Conservation (phyloP, 2,329 filamentous ascomycete species). For the Huntiella savannae region DNA sequence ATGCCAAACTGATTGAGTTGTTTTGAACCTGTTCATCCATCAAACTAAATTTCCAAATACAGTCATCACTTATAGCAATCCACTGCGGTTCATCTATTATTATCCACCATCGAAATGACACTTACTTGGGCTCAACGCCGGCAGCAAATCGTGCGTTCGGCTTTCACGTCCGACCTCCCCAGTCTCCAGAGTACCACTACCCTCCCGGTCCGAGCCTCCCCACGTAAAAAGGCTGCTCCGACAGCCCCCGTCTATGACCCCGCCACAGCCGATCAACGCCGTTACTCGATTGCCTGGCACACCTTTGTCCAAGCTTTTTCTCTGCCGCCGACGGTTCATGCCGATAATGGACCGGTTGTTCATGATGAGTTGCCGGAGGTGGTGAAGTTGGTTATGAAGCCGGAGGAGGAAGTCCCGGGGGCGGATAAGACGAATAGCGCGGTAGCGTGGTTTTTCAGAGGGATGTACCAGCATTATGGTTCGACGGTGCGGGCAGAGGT, state of each 20-base stretch:
- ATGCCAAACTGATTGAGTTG: no score
- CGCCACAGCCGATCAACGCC: conserved; percentile 28
- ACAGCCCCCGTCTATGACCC: conserved; percentile 3
- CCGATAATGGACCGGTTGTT: conserved; percentile 34
- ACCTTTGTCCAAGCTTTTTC: conserved; percentile 37
- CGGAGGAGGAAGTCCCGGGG: conserved; percentile 25
- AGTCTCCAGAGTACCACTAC: conserved; percentile 12
- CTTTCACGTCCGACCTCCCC: conserved; percentile 33
- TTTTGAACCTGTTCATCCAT: neutral
- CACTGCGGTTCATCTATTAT: no score
- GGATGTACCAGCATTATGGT: conserved; percentile 41
- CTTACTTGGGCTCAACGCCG: conserved; percentile 19
- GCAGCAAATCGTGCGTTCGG: conserved; percentile 33
- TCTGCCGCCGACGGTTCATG: conserved; percentile 33
- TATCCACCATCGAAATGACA: neutral
- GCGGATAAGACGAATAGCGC: conserved; percentile 36
- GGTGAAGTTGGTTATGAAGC: conserved; percentile 33
- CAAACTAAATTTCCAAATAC: conserved; percentile 1
- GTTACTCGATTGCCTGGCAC: conserved; percentile 44
- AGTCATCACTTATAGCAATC: neutral
- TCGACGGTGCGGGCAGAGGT: conserved; percentile 39
- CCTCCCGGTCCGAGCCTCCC: conserved; percentile 8
- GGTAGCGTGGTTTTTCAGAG: conserved; percentile 39
- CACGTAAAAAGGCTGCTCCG: conserved; percentile 5
- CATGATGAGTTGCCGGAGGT: conserved; percentile 31